These are phyloP conservation scores for Geranium rotundifolium DNA, from an alignment of 345 rosid genomes.

Conservation along the genomic window DNA sequence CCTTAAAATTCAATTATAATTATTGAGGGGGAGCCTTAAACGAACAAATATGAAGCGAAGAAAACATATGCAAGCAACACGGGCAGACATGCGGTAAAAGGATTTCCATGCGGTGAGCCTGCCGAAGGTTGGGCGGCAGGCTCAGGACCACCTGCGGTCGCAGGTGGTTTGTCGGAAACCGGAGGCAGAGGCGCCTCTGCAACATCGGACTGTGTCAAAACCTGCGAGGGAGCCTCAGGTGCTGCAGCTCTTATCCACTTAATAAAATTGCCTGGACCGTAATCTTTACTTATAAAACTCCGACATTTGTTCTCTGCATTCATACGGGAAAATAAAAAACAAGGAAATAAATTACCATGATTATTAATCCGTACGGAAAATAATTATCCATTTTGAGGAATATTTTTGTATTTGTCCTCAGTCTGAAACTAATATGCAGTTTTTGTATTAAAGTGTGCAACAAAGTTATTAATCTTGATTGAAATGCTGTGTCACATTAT, in stretches of 20 bases:
- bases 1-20: too few relatives aligned
- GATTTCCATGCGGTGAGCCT: conserved; percentile 31
- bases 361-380: too few relatives aligned
- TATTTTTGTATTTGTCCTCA: too few relatives aligned
- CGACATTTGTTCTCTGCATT: conserved; percentile 54
- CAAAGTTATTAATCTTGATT: too few relatives aligned
- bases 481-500: too few relatives aligned
- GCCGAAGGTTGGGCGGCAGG: conserved; percentile 25
- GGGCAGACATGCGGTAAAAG: too few relatives aligned
- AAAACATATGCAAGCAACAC: conserved; percentile 18
- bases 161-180: conserved; percentile 10
- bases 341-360: too few relatives aligned
- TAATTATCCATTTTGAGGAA: too few relatives aligned
- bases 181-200: conserved; percentile 55
- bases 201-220: conserved; percentile 41
- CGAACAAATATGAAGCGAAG: too few relatives aligned
- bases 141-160: conserved; percentile 6
- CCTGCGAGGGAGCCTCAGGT: conserved; percentile 55
- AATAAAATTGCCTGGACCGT: conserved; percentile 36
- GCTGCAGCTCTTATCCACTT: conserved; percentile 34
- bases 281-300: conserved; percentile 10
- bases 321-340: neutral
- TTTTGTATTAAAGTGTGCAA: too few relatives aligned
- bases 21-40: too few relatives aligned
- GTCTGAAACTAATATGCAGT: too few relatives aligned